phyloP scores from a whole-genome alignment of 2,329 filamentous ascomycete species.

The Zalaria sp. region DNA sequence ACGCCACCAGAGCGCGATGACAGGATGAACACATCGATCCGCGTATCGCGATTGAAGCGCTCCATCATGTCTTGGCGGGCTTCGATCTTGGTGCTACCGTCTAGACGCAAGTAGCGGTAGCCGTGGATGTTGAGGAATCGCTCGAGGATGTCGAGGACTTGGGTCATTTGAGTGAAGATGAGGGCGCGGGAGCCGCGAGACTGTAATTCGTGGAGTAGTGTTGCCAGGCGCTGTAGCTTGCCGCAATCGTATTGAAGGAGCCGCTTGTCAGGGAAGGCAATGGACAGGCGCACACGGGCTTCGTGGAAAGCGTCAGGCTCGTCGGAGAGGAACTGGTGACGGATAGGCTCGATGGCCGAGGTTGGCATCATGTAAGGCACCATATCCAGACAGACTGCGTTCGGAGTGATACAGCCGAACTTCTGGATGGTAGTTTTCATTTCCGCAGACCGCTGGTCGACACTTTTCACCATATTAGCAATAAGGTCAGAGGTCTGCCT shows the following conservation, averaged over 20 bases:
- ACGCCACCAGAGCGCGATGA: conserved; percentile 89
- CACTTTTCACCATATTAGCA: conserved; percentile 54
- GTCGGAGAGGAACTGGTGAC: conserved; percentile 13
- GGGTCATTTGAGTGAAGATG: conserved; percentile 99
- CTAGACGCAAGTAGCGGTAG: conserved; percentile 88
- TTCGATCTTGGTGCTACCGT: conserved; percentile 93
- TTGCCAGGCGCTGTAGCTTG: conserved; percentile 82
- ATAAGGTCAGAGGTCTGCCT: conserved; percentile 53
- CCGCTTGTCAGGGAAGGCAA: conserved; percentile 91
- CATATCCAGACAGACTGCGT: conserved; percentile 70
- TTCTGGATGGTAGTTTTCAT: conserved; percentile 68
- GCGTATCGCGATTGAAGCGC: conserved; percentile 78
- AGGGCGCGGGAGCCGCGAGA: conserved; percentile 82
- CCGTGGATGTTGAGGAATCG: conserved; percentile 97
- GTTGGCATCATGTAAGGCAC: conserved; percentile 38
- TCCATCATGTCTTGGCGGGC: conserved; percentile 91
- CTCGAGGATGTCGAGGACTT: conserved; percentile 92
- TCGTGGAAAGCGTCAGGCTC: conserved; percentile 76
- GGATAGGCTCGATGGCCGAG: conserved; percentile 33
- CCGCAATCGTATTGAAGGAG: conserved; percentile 97
- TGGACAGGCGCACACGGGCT: conserved; percentile 78
- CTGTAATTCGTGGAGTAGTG: conserved; percentile 73
- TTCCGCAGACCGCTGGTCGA: conserved; percentile 56
- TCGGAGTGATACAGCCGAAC: conserved; percentile 85
- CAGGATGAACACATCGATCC: conserved; percentile 89